Percentiles rank a stretch among this genome's conserved stretches.
Evolutionary conservation across 2,329 filamentous ascomycete species (phyloP).

Genomic region (Ascochyta pisi): DNA sequence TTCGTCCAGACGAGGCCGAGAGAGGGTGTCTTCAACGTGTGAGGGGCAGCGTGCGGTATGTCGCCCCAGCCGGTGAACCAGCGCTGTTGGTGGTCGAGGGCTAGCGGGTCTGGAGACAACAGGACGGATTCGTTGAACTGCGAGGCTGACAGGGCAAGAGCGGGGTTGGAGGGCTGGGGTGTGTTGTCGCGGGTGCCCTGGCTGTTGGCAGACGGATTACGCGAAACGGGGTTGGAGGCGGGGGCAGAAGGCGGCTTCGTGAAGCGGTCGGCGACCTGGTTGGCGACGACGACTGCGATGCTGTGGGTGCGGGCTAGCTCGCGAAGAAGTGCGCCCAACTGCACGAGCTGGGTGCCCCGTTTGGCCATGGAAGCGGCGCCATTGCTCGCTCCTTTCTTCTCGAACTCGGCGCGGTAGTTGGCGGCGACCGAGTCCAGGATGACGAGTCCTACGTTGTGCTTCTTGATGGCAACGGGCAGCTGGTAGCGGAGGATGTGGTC

Average conservation of each 20-base stretch:
- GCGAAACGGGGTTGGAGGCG: constrained; percentile 35
- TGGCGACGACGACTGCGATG: constrained; percentile 88
- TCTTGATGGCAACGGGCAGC: constrained; percentile 80
- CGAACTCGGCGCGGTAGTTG: constrained; percentile 93
- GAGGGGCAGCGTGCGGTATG: constrained; percentile 40
- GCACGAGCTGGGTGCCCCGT: constrained; percentile 77
- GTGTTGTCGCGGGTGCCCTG: constrained; percentile 29
- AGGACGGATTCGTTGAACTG: constrained; percentile 34
- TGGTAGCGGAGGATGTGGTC: constrained; percentile 95
- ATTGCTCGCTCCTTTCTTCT: constrained; percentile 57
- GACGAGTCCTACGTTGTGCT: constrained; percentile 79
- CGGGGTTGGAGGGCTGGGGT: constrained; percentile 19
- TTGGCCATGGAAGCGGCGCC: constrained; percentile 67
- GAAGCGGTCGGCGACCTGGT: constrained; percentile 94
- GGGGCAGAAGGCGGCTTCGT: constrained; percentile 37
- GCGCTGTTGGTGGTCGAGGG: constrained; percentile 86
- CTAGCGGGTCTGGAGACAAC: constrained; percentile 64
- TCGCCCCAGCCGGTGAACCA: constrained; percentile 98
- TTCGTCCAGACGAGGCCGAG: constrained; percentile 90
- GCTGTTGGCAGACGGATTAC: constrained; percentile 38
- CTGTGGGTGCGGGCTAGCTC: constrained; percentile 75
- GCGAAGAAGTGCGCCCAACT: constrained; percentile 76
- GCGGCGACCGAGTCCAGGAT: constrained; percentile 92
- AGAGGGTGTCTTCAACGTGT: constrained; percentile 77
- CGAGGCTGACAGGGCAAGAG: constrained; percentile 14